phyloP scores from a whole-genome alignment of 805 yeast genomes.

The Metschnikowia drakensbergensis region DNA sequence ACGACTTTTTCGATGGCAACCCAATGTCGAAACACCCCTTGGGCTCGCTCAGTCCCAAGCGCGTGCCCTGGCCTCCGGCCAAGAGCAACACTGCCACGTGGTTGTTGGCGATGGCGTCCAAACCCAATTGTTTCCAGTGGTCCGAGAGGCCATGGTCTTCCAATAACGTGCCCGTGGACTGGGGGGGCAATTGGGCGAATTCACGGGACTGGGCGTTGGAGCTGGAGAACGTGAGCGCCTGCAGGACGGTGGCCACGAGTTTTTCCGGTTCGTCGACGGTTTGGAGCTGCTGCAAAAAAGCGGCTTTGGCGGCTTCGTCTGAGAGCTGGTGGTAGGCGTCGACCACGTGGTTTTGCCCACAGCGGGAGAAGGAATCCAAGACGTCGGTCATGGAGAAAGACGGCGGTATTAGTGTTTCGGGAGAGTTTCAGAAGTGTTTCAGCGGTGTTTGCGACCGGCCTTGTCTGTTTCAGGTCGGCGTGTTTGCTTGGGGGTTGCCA shows the following conservation, averaged over 20 bases:
- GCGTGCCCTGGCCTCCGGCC: constrained; percentile 99
- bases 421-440: neutral
- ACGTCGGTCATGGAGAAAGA: neutral
- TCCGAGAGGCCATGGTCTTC: constrained; percentile 29
- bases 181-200: constrained; percentile 49
- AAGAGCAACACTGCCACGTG: constrained; percentile 86
- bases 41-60: constrained; percentile 85
- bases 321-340: constrained; percentile 41
- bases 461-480: no score
- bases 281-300: constrained; percentile 40
- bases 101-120: constrained; percentile 60
- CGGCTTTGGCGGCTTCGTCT: constrained; percentile 26
- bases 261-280: constrained; percentile 39
- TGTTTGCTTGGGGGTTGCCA: no score
- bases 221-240: constrained; percentile 42
- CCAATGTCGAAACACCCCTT: constrained; percentile 92
- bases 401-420: neutral
- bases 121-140: constrained; percentile 52
- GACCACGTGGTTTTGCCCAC: constrained; percentile 52
- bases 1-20: constrained; percentile 75
- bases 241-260: constrained; percentile 40
- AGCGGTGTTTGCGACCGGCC: no score
- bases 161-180: constrained; percentile 46
- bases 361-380: neutral
- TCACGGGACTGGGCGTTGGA: constrained; percentile 19